phyloP scores from a whole-genome alignment of 2,329 filamentous ascomycete genomes.

The Colletotrichum sp. region DNA sequence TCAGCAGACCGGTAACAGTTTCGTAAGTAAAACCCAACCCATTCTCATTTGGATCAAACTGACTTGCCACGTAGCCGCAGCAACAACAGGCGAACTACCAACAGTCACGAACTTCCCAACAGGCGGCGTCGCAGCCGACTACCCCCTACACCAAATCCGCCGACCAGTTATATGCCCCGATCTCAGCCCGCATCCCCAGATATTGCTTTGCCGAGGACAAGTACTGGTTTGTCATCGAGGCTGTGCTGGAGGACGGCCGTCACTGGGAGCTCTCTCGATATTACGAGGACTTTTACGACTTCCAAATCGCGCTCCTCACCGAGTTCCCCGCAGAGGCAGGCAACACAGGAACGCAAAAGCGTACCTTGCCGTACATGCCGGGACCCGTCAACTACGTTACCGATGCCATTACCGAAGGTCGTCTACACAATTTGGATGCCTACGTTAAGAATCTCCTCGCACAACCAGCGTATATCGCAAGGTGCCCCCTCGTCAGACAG shows the following conservation, averaged over 20 bases:
- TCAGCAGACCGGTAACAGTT: slow-evolving; percentile 46
- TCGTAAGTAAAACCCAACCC: slow-evolving; percentile 45
- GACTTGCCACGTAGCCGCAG: background rate
- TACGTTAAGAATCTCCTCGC: slow-evolving; percentile 92
- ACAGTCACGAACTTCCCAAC: slow-evolving; percentile 30
- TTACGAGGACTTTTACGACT: slow-evolving; percentile 99
- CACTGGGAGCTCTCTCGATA: slow-evolving; percentile 94
- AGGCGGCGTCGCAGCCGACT: slow-evolving; percentile 43
- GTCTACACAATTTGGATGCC: slow-evolving; percentile 89
- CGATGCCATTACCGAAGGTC: slow-evolving; percentile 94
- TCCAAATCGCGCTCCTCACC: slow-evolving; percentile 93
- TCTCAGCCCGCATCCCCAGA: slow-evolving; percentile 84
- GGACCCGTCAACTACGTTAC: slow-evolving; percentile 97
- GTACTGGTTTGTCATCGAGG: slow-evolving; percentile 98
- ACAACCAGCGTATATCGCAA: slow-evolving; percentile 83
- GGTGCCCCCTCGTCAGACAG: slow-evolving; percentile 82
- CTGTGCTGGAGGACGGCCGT: slow-evolving; percentile 85
- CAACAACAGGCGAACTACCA: slow-evolving; percentile 31
- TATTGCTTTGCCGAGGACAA: slow-evolving; percentile 98
- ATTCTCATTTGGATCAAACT: background rate
- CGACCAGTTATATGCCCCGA: slow-evolving; percentile 72
- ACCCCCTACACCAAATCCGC: slow-evolving; percentile 45
- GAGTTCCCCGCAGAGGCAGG: slow-evolving; percentile 93
- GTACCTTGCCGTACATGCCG: slow-evolving; percentile 95
- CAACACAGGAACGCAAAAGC: slow-evolving; percentile 78